Conservation (phyloP, 2,329 filamentous ascomycete genomes). For the Stagonosporopsis chrysanthemi region DNA sequence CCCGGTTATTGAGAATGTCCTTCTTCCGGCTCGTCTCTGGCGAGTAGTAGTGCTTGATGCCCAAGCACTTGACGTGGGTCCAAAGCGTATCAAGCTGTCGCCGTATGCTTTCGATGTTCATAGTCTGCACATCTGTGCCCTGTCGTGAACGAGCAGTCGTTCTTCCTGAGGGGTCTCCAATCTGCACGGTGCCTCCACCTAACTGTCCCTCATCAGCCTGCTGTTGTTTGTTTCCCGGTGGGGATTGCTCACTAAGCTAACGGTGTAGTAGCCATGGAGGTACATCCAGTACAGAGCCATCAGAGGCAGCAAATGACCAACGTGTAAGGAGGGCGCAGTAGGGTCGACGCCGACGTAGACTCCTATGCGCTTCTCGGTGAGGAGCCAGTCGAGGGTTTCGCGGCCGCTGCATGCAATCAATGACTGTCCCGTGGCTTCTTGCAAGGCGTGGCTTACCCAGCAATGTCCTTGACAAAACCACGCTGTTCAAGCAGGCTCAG, state of each 20-base stretch:
- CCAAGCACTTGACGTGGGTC: conserved; percentile 73
- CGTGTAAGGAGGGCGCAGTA: conserved; percentile 78
- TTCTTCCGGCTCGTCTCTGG: conserved; percentile 71
- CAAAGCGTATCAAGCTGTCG: conserved; percentile 77
- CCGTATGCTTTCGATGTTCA: conserved; percentile 73
- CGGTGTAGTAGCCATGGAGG: conserved; percentile 72
- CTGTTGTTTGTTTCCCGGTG: conserved; percentile 11
- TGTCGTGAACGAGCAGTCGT: conserved; percentile 67
- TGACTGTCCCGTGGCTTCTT: background rate
- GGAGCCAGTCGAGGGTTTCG: conserved; percentile 66
- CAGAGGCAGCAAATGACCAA: conserved; percentile 80
- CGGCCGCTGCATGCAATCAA: conserved; percentile 48
- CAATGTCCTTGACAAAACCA: conserved; percentile 76
- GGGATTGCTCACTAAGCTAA: conserved; percentile 62
- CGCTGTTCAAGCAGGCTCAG: conserved; percentile 74
- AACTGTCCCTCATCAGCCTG: conserved; percentile 53
- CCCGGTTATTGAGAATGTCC: conserved; percentile 79
- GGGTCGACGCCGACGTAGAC: conserved; percentile 85
- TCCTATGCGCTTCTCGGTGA: conserved; percentile 71
- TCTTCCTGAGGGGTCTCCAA: conserved; percentile 80
- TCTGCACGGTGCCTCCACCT: conserved; percentile 76
- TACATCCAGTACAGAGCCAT: conserved; percentile 89
- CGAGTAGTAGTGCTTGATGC: conserved; percentile 69
- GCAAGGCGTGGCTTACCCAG: conserved; percentile 64
- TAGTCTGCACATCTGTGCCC: conserved; percentile 60